Percentiles rank a stretch among this genome's conserved stretches.
Evolutionary conservation across 768 basidiomycete genomes (phyloP).

Genomic region (Russula ochroleuca): DNA sequence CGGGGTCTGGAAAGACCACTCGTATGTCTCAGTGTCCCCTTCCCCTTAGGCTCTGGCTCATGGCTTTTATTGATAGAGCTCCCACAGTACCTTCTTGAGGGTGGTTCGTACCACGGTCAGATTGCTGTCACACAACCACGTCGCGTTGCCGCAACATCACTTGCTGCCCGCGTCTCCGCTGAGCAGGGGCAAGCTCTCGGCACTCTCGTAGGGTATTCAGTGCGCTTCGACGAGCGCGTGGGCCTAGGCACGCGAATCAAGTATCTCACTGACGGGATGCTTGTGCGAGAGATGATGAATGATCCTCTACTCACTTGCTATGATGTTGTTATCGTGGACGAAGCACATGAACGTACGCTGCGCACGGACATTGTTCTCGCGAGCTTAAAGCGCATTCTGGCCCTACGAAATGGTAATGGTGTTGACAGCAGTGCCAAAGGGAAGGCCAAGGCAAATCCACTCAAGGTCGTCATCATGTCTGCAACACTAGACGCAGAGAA

Average conservation of each 20-base stretch:
- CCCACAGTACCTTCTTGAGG: slow-evolving; percentile 90
- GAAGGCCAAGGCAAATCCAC: slow-evolving; percentile 50
- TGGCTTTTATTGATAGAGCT: slow-evolving; percentile 59
- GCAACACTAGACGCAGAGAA: slow-evolving; percentile 95
- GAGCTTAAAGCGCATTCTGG: slow-evolving; percentile 78
- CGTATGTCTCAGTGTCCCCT: slow-evolving; percentile 52
- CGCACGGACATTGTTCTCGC: slow-evolving; percentile 93
- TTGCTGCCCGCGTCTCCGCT: slow-evolving; percentile 84
- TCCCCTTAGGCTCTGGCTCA: slow-evolving; percentile 3
- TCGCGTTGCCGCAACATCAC: slow-evolving; percentile 88
- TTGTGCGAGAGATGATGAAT: slow-evolving; percentile 84
- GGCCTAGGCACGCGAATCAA: slow-evolving; percentile 79
- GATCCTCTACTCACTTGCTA: slow-evolving; percentile 76
- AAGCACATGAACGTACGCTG: slow-evolving; percentile 94
- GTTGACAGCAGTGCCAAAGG: slow-evolving; percentile 45
- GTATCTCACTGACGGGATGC: slow-evolving; percentile 97
- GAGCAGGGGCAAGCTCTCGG: slow-evolving; percentile 78
- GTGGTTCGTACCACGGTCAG: slow-evolving; percentile 65
- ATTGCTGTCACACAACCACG: slow-evolving; percentile 95
- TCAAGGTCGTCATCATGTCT: slow-evolving; percentile 96
- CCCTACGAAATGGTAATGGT: slow-evolving; percentile 49
- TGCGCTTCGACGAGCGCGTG: slow-evolving; percentile 88
- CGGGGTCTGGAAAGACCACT: slow-evolving; percentile 97
- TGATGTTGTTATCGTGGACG: slow-evolving; percentile 88
- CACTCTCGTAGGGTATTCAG: slow-evolving; percentile 82